Evolutionary conservation across 2,329 filamentous ascomycete species (phyloP), one percentile per base, ranked within the genome.

Genomic region (Furcasterigmium furcatum): DNA sequence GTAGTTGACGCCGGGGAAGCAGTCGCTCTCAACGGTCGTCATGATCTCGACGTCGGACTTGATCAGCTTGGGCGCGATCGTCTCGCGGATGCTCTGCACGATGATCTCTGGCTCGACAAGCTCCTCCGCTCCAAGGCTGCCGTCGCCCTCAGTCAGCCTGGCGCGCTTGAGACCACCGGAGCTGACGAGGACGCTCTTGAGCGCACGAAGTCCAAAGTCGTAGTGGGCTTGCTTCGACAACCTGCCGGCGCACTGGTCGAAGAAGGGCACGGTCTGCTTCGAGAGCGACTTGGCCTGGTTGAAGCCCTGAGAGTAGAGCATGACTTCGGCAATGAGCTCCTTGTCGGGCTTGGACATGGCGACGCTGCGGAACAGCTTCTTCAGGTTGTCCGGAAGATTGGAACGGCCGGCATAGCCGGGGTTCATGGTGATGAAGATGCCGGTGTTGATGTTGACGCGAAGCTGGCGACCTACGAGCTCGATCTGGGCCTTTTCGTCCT

Each of bases 371-470:
- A 99, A 99, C 34, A 99, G 76, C 71, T 99, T 99, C 82, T 99
- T 99, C 72, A 99, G 70, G 65, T 99, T 99, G 71, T 99, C 94
- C 3, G 94, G 94, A 60, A 99, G 72, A 68, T 99, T 99, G 41
- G 94, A 99, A 68, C 94, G 89, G 46, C 94, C 94, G 44, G 94
- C 94, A 69, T 99, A 99, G 43, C 94, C 94, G 65, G 94, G 94
- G 66, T 99, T 99, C 95, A 99, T 99, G 32, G 94, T 99, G 65
- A 99, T 99, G 74, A 99, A 99, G 63, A 99, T 94, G 57, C 94
- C 94, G 42, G 95, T 97, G 63, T 96, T 95, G 50, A 80, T 77
- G 59, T 96, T 95, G 55, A 99, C 94, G 52, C 79, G 82, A 40
- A 99, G 78, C 56, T 95, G 91, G 45, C 94, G 88, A 41, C 92